Percentiles rank a stretch among this genome's conserved stretches.
Evolutionary conservation across 164 flowering plant genomes (phyloP).

Genomic region (Kingdonia uniflora): DNA sequence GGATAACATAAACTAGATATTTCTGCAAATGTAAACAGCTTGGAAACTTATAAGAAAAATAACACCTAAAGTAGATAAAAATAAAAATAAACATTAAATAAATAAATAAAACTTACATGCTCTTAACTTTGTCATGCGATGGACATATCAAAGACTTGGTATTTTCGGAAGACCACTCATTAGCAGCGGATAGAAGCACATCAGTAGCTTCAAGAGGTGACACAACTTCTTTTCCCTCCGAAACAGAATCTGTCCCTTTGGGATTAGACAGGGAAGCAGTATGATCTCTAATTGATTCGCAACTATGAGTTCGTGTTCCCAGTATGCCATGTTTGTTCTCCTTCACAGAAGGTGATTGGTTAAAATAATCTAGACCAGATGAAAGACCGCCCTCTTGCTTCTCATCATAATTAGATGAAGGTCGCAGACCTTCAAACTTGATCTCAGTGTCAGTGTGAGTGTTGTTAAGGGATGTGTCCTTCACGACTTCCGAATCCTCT

Average conservation of each 20-base stretch:
- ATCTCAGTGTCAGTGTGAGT: conserved; percentile 1
- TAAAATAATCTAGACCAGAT: conserved; percentile 9
- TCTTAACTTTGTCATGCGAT: conserved; percentile 16
- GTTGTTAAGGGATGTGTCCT: conserved; percentile 9
- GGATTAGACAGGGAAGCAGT: conserved; percentile 5
- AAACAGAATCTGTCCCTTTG: conserved; percentile 12
- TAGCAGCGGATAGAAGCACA: conserved; percentile 6
- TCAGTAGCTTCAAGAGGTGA: conserved; percentile 12
- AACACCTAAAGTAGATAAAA: neutral
- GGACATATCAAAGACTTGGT: conserved; percentile 14
- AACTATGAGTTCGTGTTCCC: conserved; percentile 11
- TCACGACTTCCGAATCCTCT: conserved; percentile 9
- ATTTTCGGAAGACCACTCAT: conserved; percentile 15
- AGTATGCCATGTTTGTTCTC: conserved; percentile 12
- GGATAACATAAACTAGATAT: too few relatives aligned
- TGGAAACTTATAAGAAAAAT: neutral
- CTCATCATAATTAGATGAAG: conserved; percentile 12
- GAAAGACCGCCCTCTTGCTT: conserved; percentile 4
- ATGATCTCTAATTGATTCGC: conserved; percentile 9
- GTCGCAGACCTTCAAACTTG: conserved; percentile 5
- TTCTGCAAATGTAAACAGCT: too few relatives aligned
- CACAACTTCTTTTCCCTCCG: conserved; percentile 8
- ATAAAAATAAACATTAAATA: too few relatives aligned
- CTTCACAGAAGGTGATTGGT: conserved; percentile 13
- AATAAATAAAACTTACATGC: conserved; percentile 55